These are phyloP conservation scores for Mucor piriformis DNA, from an alignment of 371 early-diverging fungal species.

Conservation along the genomic window DNA sequence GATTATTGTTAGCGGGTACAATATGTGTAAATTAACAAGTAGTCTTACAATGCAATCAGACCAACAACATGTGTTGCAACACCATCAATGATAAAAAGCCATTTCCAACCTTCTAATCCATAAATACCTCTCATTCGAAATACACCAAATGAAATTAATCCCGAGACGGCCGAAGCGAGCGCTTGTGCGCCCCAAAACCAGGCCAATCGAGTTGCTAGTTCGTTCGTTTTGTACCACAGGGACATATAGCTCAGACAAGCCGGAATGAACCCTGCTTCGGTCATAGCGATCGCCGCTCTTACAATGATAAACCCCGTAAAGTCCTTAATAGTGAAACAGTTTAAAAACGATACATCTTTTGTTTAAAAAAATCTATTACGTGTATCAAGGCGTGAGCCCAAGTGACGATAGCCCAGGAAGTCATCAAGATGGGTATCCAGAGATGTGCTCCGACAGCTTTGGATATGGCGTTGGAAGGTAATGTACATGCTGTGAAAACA, in stretches of 20 bases:
- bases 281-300: conserved; percentile 39
- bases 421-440: conserved; percentile 66
- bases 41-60: conserved; percentile 44
- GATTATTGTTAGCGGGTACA: no score
- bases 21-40: no score
- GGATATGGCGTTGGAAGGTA: conserved; percentile 54
- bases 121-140: conserved; percentile 56
- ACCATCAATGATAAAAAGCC: conserved; percentile 62
- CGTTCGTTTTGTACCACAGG: conserved; percentile 59
- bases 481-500: conserved; percentile 37
- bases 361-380: conserved; percentile 12
- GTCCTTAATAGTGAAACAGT: conserved; percentile 20
- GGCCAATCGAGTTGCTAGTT: conserved; percentile 50
- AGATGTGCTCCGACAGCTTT: conserved; percentile 58
- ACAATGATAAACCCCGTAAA: conserved; percentile 31
- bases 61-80: conserved; percentile 53
- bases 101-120: conserved; percentile 62
- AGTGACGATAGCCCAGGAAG: conserved; percentile 61
- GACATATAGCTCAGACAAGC: conserved; percentile 61
- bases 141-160: conserved; percentile 62
- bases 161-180: conserved; percentile 63
- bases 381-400: conserved; percentile 40
- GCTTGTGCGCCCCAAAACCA: conserved; percentile 65
- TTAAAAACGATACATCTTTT: neutral
- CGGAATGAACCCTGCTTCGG: conserved; percentile 66